Conservation (phyloP, 495 filamentous ascomycete genomes). For the Hyaloscypha variabilis region DNA sequence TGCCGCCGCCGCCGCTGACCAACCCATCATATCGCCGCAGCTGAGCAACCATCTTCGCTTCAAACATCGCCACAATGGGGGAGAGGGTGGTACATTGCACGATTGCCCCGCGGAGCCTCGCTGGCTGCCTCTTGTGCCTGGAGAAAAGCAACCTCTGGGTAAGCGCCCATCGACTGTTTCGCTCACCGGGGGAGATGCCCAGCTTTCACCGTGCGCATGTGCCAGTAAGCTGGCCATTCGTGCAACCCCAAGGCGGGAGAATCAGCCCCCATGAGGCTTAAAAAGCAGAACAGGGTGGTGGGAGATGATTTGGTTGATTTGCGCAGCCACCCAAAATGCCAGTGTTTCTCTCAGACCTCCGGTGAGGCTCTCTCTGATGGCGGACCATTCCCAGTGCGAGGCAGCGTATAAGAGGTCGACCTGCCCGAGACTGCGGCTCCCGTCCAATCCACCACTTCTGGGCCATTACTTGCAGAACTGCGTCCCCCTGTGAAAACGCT, state of each 20-base stretch:
- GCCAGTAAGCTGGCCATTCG: background rate
- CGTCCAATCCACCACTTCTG: background rate
- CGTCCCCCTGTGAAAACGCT: background rate
- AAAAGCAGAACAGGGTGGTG: background rate
- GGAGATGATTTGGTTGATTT: background rate
- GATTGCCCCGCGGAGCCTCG: background rate
- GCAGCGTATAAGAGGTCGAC: background rate
- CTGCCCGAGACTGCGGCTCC: background rate
- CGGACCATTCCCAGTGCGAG: background rate
- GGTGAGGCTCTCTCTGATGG: background rate
- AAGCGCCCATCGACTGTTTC: background rate
- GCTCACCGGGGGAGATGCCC: background rate
- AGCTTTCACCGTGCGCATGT: background rate
- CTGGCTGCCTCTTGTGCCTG: background rate
- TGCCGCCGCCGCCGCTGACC: background rate
- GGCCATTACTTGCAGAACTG: background rate
- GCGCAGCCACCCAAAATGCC: background rate
- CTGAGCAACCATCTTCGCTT: background rate
- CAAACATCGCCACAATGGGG: background rate
- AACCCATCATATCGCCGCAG: background rate
- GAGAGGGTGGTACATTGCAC: background rate
- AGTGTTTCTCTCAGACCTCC: background rate
- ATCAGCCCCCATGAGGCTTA: background rate
- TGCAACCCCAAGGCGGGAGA: background rate
- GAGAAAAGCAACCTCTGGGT: background rate